These are phyloP conservation scores for Craspedostauros australis DNA, from an alignment of 108 stramenopile genomes.

Conservation along the genomic window DNA sequence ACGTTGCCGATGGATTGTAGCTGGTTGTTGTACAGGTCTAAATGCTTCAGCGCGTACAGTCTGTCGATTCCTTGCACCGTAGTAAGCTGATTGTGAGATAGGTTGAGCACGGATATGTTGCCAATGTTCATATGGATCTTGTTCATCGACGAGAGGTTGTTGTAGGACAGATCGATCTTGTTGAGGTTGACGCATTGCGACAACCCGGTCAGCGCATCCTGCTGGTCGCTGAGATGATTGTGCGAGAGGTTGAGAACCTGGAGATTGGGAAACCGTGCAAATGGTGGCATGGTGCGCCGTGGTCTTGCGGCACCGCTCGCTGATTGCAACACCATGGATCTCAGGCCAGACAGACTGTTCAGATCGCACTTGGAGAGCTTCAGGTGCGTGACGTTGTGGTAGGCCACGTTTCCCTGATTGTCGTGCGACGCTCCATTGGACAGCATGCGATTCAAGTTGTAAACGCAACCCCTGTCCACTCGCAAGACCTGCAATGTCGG, in stretches of 20 bases:
- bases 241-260: conserved; percentile 54
- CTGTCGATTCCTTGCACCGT: conserved; percentile 45
- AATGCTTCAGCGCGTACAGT: conserved; percentile 49
- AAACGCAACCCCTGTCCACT: conserved; percentile 49
- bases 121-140: conserved; percentile 28
- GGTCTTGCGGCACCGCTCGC: not conserved
- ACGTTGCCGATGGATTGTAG: conserved; percentile 46
- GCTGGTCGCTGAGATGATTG: conserved; percentile 54
- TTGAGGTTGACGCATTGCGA: conserved; percentile 32
- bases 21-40: conserved; percentile 62
- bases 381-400: not conserved
- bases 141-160: conserved; percentile 41
- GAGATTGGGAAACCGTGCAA: conserved; percentile 37
- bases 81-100: conserved; percentile 55
- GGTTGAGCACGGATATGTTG: too few relatives aligned
- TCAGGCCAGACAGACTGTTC: too few relatives aligned
- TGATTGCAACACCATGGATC: too few relatives aligned
- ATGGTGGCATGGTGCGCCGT: not conserved
- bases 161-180: conserved; percentile 62
- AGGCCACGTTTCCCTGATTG: not conserved
- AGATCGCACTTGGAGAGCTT: too few relatives aligned
- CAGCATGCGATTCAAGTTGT: conserved; percentile 39
- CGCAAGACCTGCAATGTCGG: conserved; percentile 50
- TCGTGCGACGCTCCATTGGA: conserved; percentile 13
- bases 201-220: conserved; percentile 45